These are phyloP conservation scores for Pleodorina starrii DNA, from an alignment of 139 green algal species.

Conservation along the genomic window DNA sequence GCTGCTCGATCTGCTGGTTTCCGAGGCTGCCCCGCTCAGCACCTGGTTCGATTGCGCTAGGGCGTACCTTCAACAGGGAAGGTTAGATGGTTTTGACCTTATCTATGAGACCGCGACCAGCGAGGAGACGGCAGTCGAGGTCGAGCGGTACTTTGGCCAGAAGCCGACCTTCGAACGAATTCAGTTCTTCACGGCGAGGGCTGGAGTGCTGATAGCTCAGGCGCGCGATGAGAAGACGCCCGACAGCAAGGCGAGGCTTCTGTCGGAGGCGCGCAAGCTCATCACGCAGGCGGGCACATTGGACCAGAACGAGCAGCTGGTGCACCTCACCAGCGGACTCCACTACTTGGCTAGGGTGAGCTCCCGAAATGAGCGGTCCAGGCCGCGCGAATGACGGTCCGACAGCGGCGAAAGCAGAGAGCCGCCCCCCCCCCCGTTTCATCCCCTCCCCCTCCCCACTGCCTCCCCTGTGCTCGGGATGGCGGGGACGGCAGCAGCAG, in stretches of 20 bases:
- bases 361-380: not conserved
- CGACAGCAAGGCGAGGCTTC: constrained; percentile 42
- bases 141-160: constrained; percentile 56
- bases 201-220: constrained; percentile 71
- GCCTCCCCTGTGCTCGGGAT: too few species aligned
- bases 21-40: constrained; percentile 76
- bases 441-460: too few species aligned
- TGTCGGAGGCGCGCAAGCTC: constrained; percentile 56
- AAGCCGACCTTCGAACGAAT: constrained; percentile 77
- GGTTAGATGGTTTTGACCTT: constrained; percentile 50
- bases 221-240: constrained; percentile 54
- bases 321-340: constrained; percentile 70
- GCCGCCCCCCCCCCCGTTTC: too few species aligned
- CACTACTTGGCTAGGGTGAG: constrained; percentile 74
- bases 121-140: constrained; percentile 53
- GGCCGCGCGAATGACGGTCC: too few species aligned
- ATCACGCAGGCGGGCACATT: constrained; percentile 59
- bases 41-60: constrained; percentile 83
- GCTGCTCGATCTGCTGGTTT: constrained; percentile 77
- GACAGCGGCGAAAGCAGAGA: too few species aligned
- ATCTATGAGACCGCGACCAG: constrained; percentile 57
- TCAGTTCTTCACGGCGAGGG: constrained; percentile 81
- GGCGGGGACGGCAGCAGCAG: too few species aligned
- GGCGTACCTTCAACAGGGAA: constrained; percentile 75
- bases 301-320: constrained; percentile 76